A percentile compares a stretch with the other conserved stretches of the same genome.
Conservation (phyloP, 148 eudicot genomes). For the Cornus controversa region DNA sequence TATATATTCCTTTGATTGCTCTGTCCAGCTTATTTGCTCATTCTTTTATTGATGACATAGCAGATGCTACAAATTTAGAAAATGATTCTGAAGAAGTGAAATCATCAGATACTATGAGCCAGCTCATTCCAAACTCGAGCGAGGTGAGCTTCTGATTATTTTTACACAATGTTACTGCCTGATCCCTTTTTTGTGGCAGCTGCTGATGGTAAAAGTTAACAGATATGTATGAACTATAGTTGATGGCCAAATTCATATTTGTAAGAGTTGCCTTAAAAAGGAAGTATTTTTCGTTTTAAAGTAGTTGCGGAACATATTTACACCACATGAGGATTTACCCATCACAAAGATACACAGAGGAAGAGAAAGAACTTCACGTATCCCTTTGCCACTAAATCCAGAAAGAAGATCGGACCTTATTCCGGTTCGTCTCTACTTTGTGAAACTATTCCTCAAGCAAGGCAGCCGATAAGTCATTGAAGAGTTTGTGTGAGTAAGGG, state of each 20-base stretch:
- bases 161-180: not conserved
- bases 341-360: too few species aligned
- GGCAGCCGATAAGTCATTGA: too few species aligned
- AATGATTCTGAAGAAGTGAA: conserved; percentile 31
- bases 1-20: not conserved
- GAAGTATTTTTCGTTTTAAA: not conserved
- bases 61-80: conserved; percentile 35
- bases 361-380: too few species aligned
- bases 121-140: conserved; percentile 47
- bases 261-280: not conserved
- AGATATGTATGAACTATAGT: too few species aligned
- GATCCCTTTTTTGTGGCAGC: conserved; percentile 3
- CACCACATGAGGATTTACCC: too few species aligned
- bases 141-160: conserved; percentile 41
- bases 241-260: too few species aligned
- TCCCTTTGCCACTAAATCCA: too few species aligned
- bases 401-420: too few species aligned
- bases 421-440: too few species aligned
- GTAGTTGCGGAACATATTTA: not conserved
- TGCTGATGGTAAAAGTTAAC: too few species aligned
- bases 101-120: conserved; percentile 39
- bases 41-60: conserved; percentile 1
- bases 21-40: not conserved
- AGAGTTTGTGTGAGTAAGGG: too few species aligned
- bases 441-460: too few species aligned